Evolutionary conservation across 495 filamentous ascomycete species (phyloP).

Genomic region (Podospora anserina): DNA sequence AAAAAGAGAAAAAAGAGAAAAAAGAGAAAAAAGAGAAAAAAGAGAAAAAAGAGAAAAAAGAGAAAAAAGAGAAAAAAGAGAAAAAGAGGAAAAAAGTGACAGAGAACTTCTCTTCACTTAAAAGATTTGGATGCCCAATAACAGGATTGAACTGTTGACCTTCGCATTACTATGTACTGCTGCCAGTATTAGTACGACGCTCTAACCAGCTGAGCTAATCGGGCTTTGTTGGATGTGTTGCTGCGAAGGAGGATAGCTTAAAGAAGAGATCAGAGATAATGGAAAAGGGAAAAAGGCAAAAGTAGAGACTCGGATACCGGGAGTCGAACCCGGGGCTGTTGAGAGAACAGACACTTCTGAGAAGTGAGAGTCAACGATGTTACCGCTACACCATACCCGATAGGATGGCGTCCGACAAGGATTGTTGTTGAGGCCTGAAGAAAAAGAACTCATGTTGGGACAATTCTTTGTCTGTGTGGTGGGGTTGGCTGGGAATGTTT

Average conservation of each 20-base stretch:
- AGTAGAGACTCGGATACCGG: slow-evolving; percentile 8
- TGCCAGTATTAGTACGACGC: slow-evolving; percentile 5
- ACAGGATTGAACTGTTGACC: slow-evolving; percentile 8
- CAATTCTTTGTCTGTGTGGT: not conserved
- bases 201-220: slow-evolving; percentile 8
- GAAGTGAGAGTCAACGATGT: slow-evolving; percentile 12
- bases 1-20: no score
- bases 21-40: no score
- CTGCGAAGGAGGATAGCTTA: not conserved
- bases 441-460: not conserved
- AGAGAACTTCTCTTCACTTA: no score
- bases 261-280: not conserved
- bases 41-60: no score
- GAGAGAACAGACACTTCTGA: slow-evolving; percentile 6
- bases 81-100: no score
- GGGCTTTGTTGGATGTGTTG: not conserved
- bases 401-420: slow-evolving; percentile 1
- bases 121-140: slow-evolving; percentile 2
- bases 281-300: not conserved
- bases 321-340: slow-evolving; percentile 14
- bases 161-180: slow-evolving; percentile 1
- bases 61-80: no score
- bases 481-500: not conserved
- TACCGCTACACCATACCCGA: slow-evolving; percentile 13
- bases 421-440: not conserved